Percentiles rank a stretch among this genome's conserved stretches.
Conservation (phyloP, 176 grass and related monocot genomes). For the Bonia amplexicaulis region DNA sequence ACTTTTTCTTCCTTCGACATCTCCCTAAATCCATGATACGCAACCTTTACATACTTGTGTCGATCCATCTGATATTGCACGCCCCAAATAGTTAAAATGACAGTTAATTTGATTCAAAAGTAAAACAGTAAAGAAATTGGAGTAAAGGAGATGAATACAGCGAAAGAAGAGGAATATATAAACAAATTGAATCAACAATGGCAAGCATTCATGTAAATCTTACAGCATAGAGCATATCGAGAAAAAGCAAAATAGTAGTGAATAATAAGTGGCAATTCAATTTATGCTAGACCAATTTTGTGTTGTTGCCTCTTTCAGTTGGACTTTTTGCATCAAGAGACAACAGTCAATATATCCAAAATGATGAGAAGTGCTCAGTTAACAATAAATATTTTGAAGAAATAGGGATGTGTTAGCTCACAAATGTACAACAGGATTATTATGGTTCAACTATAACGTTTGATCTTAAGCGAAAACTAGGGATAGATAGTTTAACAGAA, state of each 20-base stretch:
- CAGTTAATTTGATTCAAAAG: slow-evolving; percentile 5
- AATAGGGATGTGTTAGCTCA: neutral
- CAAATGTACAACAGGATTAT: neutral
- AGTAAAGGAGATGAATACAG: neutral
- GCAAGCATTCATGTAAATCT: neutral
- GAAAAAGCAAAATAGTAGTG: neutral
- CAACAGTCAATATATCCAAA: slow-evolving; percentile 1
- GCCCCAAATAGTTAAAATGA: slow-evolving; percentile 27
- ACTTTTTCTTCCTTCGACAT: slow-evolving; percentile 91
- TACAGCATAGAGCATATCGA: neutral
- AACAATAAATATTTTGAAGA: slow-evolving; percentile 15
- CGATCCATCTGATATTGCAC: slow-evolving; percentile 82
- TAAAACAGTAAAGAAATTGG: neutral
- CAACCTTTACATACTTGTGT: slow-evolving; percentile 99
- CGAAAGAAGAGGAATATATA: neutral
- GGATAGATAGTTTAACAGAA: neutral
- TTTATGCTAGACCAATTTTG: neutral
- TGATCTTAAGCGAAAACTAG: neutral
- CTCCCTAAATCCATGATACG: slow-evolving; percentile 95
- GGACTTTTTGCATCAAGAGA: neutral
- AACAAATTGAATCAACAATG: neutral
- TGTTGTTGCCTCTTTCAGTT: neutral
- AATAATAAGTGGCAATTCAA: neutral
- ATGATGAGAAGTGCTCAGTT: neutral
- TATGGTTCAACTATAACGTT: neutral